Evolutionary conservation across 805 yeast genomes (phyloP).

Genomic region (Wickerhamomyces kurtzmanii): DNA sequence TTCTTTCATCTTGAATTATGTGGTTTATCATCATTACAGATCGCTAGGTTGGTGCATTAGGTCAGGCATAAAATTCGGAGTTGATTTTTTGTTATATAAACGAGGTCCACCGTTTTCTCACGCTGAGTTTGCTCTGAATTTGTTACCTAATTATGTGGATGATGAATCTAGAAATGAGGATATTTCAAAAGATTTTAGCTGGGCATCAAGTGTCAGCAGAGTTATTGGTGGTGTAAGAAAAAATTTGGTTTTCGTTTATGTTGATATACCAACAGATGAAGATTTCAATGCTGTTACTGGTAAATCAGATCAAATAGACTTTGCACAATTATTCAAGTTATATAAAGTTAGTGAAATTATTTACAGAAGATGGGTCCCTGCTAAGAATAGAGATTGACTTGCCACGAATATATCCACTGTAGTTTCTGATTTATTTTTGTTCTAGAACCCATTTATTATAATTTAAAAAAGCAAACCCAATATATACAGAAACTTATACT

Average conservation of each 20-base stretch:
- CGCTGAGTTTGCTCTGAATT: constrained; percentile 71
- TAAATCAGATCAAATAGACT: constrained; percentile 9
- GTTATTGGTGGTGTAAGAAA: constrained; percentile 86
- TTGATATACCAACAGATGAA: constrained; percentile 39
- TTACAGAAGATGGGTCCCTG: constrained; percentile 79
- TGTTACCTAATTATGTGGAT: constrained; percentile 27
- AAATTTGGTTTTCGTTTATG: constrained; percentile 58
- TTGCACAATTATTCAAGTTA: constrained; percentile 25
- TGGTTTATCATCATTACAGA: constrained; percentile 78
- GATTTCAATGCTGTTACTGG: constrained; percentile 18
- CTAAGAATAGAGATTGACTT: constrained; percentile 62
- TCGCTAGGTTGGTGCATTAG: constrained; percentile 93
- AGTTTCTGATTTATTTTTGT: neutral
- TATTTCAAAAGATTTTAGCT: constrained; percentile 33
- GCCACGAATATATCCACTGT: too few relatives aligned
- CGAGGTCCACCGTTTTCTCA: constrained; percentile 95
- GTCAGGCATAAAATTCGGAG: constrained; percentile 86
- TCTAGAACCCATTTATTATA: neutral
- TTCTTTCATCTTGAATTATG: constrained; percentile 33
- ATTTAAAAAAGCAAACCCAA: too few relatives aligned
- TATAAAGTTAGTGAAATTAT: constrained; percentile 56
- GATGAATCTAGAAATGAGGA: constrained; percentile 19
- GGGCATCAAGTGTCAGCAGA: constrained; percentile 63
- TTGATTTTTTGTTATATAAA: constrained; percentile 73
- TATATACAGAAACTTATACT: constrained; percentile 17